Evolutionary conservation across 2,329 filamentous ascomycete genomes (phyloP).

Genomic region (Tolypocladium sp.): DNA sequence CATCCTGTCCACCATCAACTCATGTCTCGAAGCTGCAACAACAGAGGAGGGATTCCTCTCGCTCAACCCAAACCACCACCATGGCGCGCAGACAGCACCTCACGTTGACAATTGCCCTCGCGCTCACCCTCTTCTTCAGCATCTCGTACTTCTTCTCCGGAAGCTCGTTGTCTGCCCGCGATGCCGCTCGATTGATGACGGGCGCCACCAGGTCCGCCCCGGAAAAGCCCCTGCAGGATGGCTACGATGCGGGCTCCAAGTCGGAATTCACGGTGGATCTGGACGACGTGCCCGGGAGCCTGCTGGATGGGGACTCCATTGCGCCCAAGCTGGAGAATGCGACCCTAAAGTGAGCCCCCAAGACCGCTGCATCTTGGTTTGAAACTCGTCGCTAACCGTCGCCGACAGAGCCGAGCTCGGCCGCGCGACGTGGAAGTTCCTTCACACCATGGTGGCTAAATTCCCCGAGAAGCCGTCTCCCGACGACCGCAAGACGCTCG

Average conservation of each 20-base stretch:
- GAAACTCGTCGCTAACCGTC: neutral
- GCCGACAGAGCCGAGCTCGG: constrained; percentile 50
- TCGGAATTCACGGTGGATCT: constrained; percentile 28
- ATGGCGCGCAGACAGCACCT: constrained; percentile 48
- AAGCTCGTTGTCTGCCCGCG: constrained; percentile 5
- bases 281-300: constrained; percentile 30
- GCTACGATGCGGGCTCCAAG: constrained; percentile 9
- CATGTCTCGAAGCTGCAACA: neutral
- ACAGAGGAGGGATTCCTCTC: neutral
- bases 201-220: constrained; percentile 5
- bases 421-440: constrained; percentile 59
- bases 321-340: constrained; percentile 77
- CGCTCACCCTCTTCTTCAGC: constrained; percentile 45
- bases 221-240: constrained; percentile 12
- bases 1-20: neutral
- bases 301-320: constrained; percentile 61
- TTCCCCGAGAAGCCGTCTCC: constrained; percentile 57
- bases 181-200: constrained; percentile 7
- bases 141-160: constrained; percentile 52
- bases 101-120: constrained; percentile 42
- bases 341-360: constrained; percentile 55
- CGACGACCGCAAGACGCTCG: constrained; percentile 53
- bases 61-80: neutral
- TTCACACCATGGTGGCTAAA: constrained; percentile 62
- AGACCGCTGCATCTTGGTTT: neutral